These are phyloP conservation scores for Trichoderma orchidacearum DNA, from an alignment of 495 filamentous ascomycete species.

Conservation along the genomic window DNA sequence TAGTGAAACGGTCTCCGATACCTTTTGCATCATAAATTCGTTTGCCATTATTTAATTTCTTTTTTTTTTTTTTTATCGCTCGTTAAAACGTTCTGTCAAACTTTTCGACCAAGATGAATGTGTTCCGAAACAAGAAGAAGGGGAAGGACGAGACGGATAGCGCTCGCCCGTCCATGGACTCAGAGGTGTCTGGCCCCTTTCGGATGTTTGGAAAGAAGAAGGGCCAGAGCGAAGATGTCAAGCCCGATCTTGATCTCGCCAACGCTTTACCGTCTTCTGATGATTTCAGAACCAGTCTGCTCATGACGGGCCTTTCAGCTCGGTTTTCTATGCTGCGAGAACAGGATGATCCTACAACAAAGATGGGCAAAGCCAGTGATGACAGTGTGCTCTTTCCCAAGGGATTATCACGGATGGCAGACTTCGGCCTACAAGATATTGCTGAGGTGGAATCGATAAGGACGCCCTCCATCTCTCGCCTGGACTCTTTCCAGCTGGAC, in stretches of 20 bases:
- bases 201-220: conserved; percentile 49
- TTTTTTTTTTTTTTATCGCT: not conserved
- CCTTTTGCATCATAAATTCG: not conserved
- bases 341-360: conserved; percentile 78
- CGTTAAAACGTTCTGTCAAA: no score
- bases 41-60: not conserved
- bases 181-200: conserved; percentile 30
- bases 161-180: conserved; percentile 33
- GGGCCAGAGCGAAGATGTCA: conserved; percentile 39
- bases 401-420: conserved; percentile 56
- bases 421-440: conserved; percentile 60
- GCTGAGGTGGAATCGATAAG: conserved; percentile 75
- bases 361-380: conserved; percentile 84
- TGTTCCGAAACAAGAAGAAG: conserved; percentile 60
- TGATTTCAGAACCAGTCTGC: conserved; percentile 89
- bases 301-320: conserved; percentile 91
- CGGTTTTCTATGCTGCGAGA: conserved; percentile 94
- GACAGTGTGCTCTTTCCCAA: conserved; percentile 83
- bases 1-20: not conserved
- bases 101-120: conserved; percentile 43
- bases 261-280: conserved; percentile 67
- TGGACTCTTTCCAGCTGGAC: conserved; percentile 48
- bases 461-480: conserved; percentile 35
- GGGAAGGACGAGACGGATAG: conserved; percentile 42
- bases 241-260: conserved; percentile 57